These are phyloP conservation scores for Plenodomus tracheiphilus DNA, from an alignment of 2,329 filamentous ascomycete genomes.

Conservation along the genomic window DNA sequence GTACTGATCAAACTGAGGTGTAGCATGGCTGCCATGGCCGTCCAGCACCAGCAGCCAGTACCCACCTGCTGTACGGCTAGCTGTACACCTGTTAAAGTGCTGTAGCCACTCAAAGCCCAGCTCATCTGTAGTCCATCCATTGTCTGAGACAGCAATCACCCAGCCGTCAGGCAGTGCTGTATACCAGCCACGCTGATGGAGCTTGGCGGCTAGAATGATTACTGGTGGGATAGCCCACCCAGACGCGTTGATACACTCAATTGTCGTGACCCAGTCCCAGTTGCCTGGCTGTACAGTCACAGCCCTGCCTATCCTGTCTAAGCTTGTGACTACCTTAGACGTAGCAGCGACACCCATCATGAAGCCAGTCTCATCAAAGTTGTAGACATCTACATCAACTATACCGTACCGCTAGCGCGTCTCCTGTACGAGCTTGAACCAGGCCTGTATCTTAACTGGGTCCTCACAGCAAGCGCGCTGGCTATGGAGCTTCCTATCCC, in stretches of 20 bases:
- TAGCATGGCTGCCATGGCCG: constrained; percentile 34
- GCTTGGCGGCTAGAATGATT: constrained; percentile 10
- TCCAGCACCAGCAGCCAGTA: constrained; percentile 46
- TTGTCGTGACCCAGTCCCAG: neutral
- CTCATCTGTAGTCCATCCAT: constrained; percentile 42
- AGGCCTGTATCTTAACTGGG: constrained; percentile 5
- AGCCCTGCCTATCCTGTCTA: constrained; percentile 4
- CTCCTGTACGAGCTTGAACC: constrained; percentile 10
- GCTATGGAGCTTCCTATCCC: constrained; percentile 4
- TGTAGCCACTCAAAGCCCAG: constrained; percentile 37
- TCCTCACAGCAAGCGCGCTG: constrained; percentile 8
- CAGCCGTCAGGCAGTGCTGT: neutral
- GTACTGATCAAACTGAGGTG: constrained; percentile 40
- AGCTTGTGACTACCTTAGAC: constrained; percentile 1
- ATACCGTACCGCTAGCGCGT: constrained; percentile 8
- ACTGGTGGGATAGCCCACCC: constrained; percentile 6
- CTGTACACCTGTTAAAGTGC: constrained; percentile 40
- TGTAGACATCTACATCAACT: constrained; percentile 10
- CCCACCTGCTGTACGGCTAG: constrained; percentile 18
- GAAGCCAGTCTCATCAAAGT: constrained; percentile 22
- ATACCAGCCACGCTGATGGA: constrained; percentile 4
- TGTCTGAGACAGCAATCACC: constrained; percentile 21
- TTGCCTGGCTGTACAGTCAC: constrained; percentile 10
- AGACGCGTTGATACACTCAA: constrained; percentile 3
- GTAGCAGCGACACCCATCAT: constrained; percentile 8